phyloP scores from a whole-genome alignment of 2,329 filamentous ascomycete genomes.

The Penicillium freii region DNA sequence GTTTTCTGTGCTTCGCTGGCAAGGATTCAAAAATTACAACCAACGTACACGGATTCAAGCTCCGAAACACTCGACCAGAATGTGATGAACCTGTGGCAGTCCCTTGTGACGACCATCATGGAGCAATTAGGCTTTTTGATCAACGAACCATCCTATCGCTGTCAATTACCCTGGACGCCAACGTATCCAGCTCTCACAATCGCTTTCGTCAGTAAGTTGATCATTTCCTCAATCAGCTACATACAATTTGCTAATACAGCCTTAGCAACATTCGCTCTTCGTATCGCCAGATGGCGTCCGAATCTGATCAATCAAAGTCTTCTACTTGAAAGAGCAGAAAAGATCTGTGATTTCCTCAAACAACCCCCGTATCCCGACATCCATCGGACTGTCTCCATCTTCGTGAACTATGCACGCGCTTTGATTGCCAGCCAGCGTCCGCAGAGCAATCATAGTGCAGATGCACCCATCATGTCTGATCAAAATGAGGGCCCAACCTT shows the following conservation, averaged over 20 bases:
- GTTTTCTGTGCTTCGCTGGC: slow-evolving; percentile 34
- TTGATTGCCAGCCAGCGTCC: slow-evolving; percentile 31
- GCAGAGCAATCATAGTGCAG: slow-evolving; percentile 15
- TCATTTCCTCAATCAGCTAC: not conserved
- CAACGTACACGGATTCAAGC: slow-evolving; percentile 18
- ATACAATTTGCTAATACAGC: slow-evolving; percentile 10
- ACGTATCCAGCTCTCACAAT: slow-evolving; percentile 38
- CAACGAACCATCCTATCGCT: slow-evolving; percentile 34
- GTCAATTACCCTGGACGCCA: slow-evolving; percentile 35
- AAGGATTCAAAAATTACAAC: slow-evolving; percentile 37
- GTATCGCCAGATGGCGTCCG: slow-evolving; percentile 36
- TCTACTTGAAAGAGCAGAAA: slow-evolving; percentile 32
- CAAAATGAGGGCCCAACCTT: slow-evolving; percentile 16
- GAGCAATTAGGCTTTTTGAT: slow-evolving; percentile 35
- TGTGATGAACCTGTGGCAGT: slow-evolving; percentile 32
- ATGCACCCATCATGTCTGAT: slow-evolving; percentile 17
- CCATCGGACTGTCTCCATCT: slow-evolving; percentile 39
- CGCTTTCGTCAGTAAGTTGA: slow-evolving; percentile 37
- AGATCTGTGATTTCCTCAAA: slow-evolving; percentile 36
- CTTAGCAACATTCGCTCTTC: slow-evolving; percentile 35
- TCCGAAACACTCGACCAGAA: slow-evolving; percentile 24
- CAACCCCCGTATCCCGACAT: slow-evolving; percentile 40
- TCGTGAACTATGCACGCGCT: slow-evolving; percentile 37
- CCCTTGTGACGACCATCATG: slow-evolving; percentile 34
- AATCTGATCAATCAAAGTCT: slow-evolving; percentile 32